Base-by-base conservation (phyloP, 169 alveolate species). In the Cryptosporidium sp. region DNA sequence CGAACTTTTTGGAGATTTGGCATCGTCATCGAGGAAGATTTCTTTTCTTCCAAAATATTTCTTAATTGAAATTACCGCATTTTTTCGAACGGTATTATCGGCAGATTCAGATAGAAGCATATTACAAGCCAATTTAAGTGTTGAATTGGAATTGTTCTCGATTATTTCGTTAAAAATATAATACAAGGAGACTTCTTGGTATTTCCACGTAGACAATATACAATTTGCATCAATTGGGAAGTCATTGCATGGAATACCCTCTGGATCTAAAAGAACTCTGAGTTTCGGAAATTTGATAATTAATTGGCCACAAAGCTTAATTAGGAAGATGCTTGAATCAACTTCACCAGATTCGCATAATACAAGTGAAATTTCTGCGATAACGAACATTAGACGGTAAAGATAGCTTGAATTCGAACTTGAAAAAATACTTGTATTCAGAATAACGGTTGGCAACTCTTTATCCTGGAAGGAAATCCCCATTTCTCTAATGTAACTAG, bases 161-260 rank as follows among this genome's bases (percentile, higher is more conserved):
- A 65, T 21, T 7, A 80, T 43, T 50, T 80, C 80, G 6, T 62
- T 41, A 8, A 80, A 29, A 21, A 62, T 62, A 33, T 65, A 31
- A 43, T 45, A 80, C 14, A 80, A 21, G 4, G 89, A 80, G 16
- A 80, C 39, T 43, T 80, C 89, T 29, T 80, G 89, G 52, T 80
- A 80, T 10, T 58, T 9, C 68, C 86, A 73, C 4, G 70, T 1
- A 21, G 86, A 50, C 45, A 80, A 48, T 21, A 45, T 29, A 23
- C 55, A 26, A 31, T 48, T 52, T 59, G 55, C 39, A 80, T 80
- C 89, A 21, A 80, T 45, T 3, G 89, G 89, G 59, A 80, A 80
- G 21, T 80, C 89, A 41, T 80, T 80, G 37, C 71, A 62, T 37
- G 89, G 68, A 31, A 80, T 62, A 3, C 89, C 89, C 10, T 80